A percentile compares a stretch with the other conserved stretches of the same genome.
Conservation (phyloP, 176 grass and related monocot genomes). For the Oryza glaberrima region DNA sequence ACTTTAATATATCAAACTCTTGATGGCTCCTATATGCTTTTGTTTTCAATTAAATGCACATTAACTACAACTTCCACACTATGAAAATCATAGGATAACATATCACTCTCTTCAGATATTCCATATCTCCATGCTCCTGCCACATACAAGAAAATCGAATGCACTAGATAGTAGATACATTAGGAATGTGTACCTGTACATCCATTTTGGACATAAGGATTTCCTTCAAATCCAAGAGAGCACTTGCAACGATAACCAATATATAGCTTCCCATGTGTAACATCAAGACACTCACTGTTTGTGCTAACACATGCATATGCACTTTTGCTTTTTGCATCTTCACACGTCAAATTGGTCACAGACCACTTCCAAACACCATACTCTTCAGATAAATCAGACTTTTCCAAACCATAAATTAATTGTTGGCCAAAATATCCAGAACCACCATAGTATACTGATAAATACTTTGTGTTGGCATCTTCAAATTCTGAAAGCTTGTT, state of each 20-base stretch:
- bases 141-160: not conserved
- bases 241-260: conserved; percentile 59
- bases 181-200: conserved; percentile 41
- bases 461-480: conserved; percentile 25
- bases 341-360: conserved; percentile 29
- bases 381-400: conserved; percentile 32
- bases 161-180: not conserved
- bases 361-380: conserved; percentile 40
- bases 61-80: not conserved
- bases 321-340: not conserved
- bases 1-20: conserved; percentile 1
- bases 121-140: not conserved
- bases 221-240: conserved; percentile 42
- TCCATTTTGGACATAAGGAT: conserved; percentile 51
- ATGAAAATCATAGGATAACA: not conserved
- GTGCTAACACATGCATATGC: conserved; percentile 42
- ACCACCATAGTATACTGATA: conserved; percentile 42
- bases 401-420: conserved; percentile 41
- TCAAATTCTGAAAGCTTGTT: conserved; percentile 39
- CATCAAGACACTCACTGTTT: conserved; percentile 41
- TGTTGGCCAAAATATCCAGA: conserved; percentile 48
- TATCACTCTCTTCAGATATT: not conserved
- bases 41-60: not conserved
- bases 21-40: not conserved
- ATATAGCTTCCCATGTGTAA: conserved; percentile 15